phyloP scores from a whole-genome alignment of 2,329 filamentous ascomycete genomes.

The Intubia oerlemansii region DNA sequence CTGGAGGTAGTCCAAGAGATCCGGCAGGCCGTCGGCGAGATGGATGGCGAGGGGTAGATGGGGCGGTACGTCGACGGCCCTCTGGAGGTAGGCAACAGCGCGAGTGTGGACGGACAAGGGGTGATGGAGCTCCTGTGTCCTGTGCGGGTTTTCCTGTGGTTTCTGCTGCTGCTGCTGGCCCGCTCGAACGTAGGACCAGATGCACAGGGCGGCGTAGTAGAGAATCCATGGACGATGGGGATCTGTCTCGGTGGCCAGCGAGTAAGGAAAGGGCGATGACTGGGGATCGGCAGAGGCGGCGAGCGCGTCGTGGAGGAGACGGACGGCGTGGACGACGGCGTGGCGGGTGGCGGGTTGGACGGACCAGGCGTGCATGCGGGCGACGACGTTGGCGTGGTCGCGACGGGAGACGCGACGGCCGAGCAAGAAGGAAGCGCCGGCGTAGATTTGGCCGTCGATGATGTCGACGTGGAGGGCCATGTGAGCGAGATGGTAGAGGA shows the following conservation, averaged over 20 bases:
- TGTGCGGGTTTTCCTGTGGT: no score
- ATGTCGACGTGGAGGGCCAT: constrained; percentile 81
- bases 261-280: constrained; percentile 44
- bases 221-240: constrained; percentile 80
- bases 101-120: no score
- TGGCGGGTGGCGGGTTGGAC: constrained; percentile 53
- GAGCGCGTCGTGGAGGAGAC: constrained; percentile 58
- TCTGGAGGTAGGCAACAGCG: background rate
- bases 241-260: constrained; percentile 55
- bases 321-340: constrained; percentile 66
- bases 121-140: no score
- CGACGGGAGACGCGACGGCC: constrained; percentile 50
- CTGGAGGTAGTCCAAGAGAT: constrained; percentile 22
- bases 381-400: constrained; percentile 51
- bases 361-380: constrained; percentile 65
- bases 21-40: constrained; percentile 33
- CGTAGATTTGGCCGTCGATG: constrained; percentile 76
- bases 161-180: no score
- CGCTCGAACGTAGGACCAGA: constrained; percentile 75
- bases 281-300: no score
- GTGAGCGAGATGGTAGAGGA: constrained; percentile 70
- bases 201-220: constrained; percentile 67
- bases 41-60: constrained; percentile 11
- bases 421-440: constrained; percentile 54
- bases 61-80: no score